A percentile compares a stretch with the other conserved stretches of the same genome.
phyloP scores from a whole-genome alignment of 495 filamentous ascomycete genomes.

The Wilcoxina mikolae region DNA sequence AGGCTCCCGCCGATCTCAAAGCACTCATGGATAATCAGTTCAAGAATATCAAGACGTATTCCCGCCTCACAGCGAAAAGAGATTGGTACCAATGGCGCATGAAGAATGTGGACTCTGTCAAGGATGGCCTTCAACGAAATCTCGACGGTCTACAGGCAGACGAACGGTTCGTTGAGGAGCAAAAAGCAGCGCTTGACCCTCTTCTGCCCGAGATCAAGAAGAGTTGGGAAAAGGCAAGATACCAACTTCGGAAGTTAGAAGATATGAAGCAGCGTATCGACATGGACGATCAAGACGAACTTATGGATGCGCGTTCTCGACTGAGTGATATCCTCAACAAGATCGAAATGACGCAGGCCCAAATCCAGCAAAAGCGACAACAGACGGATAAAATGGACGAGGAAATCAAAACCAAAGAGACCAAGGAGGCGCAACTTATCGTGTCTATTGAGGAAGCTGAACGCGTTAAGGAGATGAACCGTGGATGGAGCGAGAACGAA shows the following conservation, averaged over 20 bases:
- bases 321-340: constrained; percentile 50
- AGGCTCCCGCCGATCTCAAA: constrained; percentile 69
- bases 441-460: constrained; percentile 69
- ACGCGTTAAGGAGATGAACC: constrained; percentile 66
- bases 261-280: constrained; percentile 50
- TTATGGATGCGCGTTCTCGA: constrained; percentile 65
- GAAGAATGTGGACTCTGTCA: constrained; percentile 71
- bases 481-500: constrained; percentile 74
- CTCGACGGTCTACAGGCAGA: constrained; percentile 63
- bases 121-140: constrained; percentile 59
- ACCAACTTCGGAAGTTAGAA: constrained; percentile 44
- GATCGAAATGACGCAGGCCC: constrained; percentile 47
- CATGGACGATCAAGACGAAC: constrained; percentile 49
- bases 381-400: constrained; percentile 48
- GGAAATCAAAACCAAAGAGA: constrained; percentile 48
- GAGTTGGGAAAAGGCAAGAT: constrained; percentile 37
- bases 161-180: constrained; percentile 48
- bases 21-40: constrained; percentile 89
- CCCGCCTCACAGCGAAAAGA: constrained; percentile 72
- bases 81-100: constrained; percentile 98
- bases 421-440: constrained; percentile 41
- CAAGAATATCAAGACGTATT: constrained; percentile 87
- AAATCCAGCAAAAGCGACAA: constrained; percentile 51
- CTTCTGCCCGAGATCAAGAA: constrained; percentile 50
- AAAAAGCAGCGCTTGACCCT: constrained; percentile 48